Conservation (phyloP, 2,329 filamentous ascomycete species). For the Trichoderma asperellum region DNA sequence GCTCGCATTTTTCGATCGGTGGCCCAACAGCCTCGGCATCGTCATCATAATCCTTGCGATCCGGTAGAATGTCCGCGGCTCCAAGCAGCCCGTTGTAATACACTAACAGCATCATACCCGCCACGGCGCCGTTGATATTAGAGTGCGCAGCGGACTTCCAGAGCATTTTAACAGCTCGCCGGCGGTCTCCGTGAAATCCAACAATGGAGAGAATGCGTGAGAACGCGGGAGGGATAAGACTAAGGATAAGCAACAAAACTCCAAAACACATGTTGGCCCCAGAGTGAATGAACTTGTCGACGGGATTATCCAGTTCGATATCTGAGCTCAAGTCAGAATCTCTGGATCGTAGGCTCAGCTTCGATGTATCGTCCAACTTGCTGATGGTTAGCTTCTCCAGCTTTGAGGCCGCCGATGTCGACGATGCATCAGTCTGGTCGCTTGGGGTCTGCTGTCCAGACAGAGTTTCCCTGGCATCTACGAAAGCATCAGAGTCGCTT, state of each 20-base stretch:
- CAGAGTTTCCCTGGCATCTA: constrained; percentile 57
- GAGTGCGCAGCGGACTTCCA: constrained; percentile 86
- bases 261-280: constrained; percentile 90
- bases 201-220: constrained; percentile 84
- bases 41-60: constrained; percentile 55
- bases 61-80: constrained; percentile 83
- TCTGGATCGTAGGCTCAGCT: constrained; percentile 36
- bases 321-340: constrained; percentile 61
- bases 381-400: constrained; percentile 31
- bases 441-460: constrained; percentile 51
- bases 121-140: constrained; percentile 91
- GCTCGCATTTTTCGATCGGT: constrained; percentile 68
- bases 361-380: constrained; percentile 27
- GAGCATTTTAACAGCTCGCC: constrained; percentile 79
- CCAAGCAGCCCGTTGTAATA: constrained; percentile 90
- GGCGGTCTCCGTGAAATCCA: constrained; percentile 87
- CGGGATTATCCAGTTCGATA: constrained; percentile 67
- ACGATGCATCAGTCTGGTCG: constrained; percentile 27
- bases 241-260: constrained; percentile 82
- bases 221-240: constrained; percentile 89
- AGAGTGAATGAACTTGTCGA: constrained; percentile 88
- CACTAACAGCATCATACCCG: constrained; percentile 76
- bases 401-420: constrained; percentile 32
- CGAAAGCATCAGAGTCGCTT: constrained; percentile 45
- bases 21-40: constrained; percentile 69